These are phyloP conservation scores for Globisporangium alternatum DNA, from an alignment of 352 stramenopile species.

Conservation along the genomic window DNA sequence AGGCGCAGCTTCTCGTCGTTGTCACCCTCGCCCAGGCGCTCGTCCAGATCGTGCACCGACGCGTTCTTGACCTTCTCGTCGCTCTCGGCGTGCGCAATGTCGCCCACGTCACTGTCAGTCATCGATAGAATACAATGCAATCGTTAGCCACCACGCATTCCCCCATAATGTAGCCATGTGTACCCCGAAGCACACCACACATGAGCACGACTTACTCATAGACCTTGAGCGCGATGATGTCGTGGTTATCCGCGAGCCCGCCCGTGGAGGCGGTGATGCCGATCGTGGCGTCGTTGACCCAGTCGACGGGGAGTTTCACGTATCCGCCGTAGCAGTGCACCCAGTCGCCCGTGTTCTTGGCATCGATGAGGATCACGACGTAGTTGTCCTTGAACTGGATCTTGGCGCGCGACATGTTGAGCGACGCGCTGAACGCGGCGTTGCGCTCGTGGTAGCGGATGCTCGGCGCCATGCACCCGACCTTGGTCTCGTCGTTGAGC, in stretches of 20 bases:
- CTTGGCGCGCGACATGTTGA: conserved; percentile 82
- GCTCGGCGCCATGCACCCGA: conserved; percentile 70
- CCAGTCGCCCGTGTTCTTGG: conserved; percentile 71
- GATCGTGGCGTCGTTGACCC: conserved; percentile 63
- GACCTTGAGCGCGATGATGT: conserved; percentile 68
- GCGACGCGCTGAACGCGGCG: conserved; percentile 67
- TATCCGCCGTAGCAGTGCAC: conserved; percentile 57
- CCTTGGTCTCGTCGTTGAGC: conserved; percentile 62
- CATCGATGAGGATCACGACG: conserved; percentile 69
- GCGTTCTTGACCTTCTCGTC: conserved; percentile 66
- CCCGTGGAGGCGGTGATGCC: conserved; percentile 80
- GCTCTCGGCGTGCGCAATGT: conserved; percentile 41
- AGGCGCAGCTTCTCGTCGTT: conserved; percentile 59
- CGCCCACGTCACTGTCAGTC: conserved; percentile 49
- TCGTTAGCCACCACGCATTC: not conserved
- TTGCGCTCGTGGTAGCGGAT: conserved; percentile 85
- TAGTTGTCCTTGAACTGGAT: conserved; percentile 74
- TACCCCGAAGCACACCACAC: not conserved
- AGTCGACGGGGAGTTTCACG: conserved; percentile 46
- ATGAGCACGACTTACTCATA: conserved; percentile 58
- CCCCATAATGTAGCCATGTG: conserved; percentile 1
- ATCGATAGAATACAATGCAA: conserved; percentile 16
- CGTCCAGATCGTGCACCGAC: conserved; percentile 48
- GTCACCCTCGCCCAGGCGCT: conserved; percentile 43
- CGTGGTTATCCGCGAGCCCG: conserved; percentile 82